Conservation (phyloP, 495 filamentous ascomycete genomes). For the Aspergillus sclerotiicarbonarius region DNA sequence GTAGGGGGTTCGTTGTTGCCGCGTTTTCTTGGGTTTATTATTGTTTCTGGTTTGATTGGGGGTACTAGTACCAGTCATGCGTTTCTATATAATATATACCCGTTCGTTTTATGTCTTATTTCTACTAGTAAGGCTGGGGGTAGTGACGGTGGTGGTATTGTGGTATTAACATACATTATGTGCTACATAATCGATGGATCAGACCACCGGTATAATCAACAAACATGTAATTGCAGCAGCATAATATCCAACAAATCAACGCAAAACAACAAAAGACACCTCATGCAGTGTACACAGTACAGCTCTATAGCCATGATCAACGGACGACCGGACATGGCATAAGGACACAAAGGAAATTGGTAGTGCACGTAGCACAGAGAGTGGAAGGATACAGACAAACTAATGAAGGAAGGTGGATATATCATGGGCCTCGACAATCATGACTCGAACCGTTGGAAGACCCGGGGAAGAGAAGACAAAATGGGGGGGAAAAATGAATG, state of each 20-base stretch:
- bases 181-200: not conserved
- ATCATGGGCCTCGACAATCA: not conserved
- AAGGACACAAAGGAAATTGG: not conserved
- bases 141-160: too few relatives aligned
- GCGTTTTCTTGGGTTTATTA: too few relatives aligned
- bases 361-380: not conserved
- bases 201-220: not conserved
- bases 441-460: not conserved
- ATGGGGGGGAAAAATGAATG: constrained; percentile 3
- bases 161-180: not conserved
- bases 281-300: not conserved
- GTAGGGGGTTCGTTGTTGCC: too few relatives aligned
- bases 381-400: not conserved
- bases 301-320: not conserved
- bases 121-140: too few relatives aligned
- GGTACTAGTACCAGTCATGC: too few relatives aligned
- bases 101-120: too few relatives aligned
- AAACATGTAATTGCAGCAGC: not conserved
- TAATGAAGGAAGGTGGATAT: not conserved
- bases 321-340: not conserved
- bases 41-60: too few relatives aligned
- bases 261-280: not conserved
- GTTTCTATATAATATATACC: too few relatives aligned
- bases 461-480: not conserved
- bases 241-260: not conserved